Conservation (phyloP, 805 yeast species). For the Yarrowia bubula region DNA sequence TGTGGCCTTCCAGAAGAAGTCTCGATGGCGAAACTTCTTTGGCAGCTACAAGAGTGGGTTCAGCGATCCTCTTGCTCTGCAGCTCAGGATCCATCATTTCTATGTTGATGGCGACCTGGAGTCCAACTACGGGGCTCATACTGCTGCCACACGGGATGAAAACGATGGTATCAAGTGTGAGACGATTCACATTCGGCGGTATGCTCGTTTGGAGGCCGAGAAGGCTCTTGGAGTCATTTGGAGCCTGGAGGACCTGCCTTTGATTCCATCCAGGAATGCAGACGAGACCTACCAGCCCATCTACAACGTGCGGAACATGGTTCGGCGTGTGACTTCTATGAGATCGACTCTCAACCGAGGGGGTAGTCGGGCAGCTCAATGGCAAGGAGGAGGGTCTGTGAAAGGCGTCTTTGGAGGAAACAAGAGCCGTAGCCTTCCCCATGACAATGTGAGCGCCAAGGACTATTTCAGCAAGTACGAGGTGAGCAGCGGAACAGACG, state of each 20-base stretch:
- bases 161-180: conserved; percentile 11
- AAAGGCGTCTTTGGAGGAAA: not conserved
- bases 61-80: not conserved
- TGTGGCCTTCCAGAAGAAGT: conserved; percentile 7
- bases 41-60: conserved; percentile 6
- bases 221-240: conserved; percentile 6
- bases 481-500: conserved; percentile 8
- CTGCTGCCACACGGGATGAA: conserved; percentile 11
- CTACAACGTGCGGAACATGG: conserved; percentile 14
- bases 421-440: conserved; percentile 1
- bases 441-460: conserved; percentile 2
- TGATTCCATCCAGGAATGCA: not conserved
- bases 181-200: conserved; percentile 15
- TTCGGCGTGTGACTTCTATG: conserved; percentile 1
- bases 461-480: not conserved
- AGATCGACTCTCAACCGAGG: not conserved
- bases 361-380: not conserved
- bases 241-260: not conserved
- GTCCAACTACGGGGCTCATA: conserved; percentile 9
- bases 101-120: conserved; percentile 12
- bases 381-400: not conserved
- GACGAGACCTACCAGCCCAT: conserved; percentile 19
- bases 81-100: conserved; percentile 15
- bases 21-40: conserved; percentile 9
- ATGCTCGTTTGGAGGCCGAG: conserved; percentile 18